Conservation (phyloP, 148 eudicot species). For the Dysphania ambrosioides region DNA sequence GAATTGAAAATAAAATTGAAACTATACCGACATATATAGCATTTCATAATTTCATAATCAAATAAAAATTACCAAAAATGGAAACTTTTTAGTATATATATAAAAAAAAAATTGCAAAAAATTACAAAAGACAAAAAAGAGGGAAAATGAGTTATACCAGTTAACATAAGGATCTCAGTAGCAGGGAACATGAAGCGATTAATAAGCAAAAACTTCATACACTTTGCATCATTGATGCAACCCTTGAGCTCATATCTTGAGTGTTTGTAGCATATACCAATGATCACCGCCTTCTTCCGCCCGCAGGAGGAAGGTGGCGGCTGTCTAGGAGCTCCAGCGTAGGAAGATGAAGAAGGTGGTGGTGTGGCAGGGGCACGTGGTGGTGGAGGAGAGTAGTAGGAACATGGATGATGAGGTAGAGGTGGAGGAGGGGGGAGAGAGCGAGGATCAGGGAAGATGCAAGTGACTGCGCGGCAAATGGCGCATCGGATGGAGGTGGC, state of each 20-base stretch:
- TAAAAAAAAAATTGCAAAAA: too few relatives aligned
- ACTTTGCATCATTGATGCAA: constrained; percentile 89
- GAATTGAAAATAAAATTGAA: neutral
- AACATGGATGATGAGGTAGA: constrained; percentile 2
- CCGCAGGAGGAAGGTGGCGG: constrained; percentile 43
- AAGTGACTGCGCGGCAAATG: constrained; percentile 60
- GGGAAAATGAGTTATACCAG: constrained; percentile 42
- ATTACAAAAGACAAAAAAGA: too few relatives aligned
- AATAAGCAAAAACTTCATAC: constrained; percentile 64
- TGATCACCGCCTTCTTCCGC: constrained; percentile 81
- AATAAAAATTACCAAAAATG: neutral
- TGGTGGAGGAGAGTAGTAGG: constrained; percentile 19
- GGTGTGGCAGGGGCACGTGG: constrained; percentile 23
- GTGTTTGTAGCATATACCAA: constrained; percentile 73
- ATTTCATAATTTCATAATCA: neutral
- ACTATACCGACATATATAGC: neutral
- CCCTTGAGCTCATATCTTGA: constrained; percentile 77
- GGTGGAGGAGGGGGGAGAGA: constrained; percentile 39
- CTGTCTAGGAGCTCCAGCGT: neutral
- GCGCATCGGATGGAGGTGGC: constrained; percentile 80
- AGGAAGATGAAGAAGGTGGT: constrained; percentile 12
- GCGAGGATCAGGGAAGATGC: constrained; percentile 55
- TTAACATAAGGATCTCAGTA: constrained; percentile 72
- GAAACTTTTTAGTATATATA: too few relatives aligned
- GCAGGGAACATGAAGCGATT: constrained; percentile 65